Conservation (phyloP, 352 stramenopile species). For the Thalassiosira hispida region DNA sequence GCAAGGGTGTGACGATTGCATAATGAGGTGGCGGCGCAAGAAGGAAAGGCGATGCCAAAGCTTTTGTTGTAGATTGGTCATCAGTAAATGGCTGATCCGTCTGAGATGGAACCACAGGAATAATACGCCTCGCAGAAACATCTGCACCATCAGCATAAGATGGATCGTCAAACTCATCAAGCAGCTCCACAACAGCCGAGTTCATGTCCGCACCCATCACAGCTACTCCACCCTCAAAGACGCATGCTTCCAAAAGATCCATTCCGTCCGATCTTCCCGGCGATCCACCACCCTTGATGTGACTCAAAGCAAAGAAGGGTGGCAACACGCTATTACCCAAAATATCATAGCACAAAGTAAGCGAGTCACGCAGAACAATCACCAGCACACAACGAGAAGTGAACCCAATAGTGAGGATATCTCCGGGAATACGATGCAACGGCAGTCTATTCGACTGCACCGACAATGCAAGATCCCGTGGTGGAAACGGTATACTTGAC, state of each 20-base stretch:
- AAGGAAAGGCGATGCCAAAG: conserved; percentile 6
- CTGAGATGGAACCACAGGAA: conserved; percentile 29
- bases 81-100: neutral
- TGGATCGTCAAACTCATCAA: conserved; percentile 83
- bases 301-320: conserved; percentile 68
- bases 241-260: conserved; percentile 64
- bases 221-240: conserved; percentile 77
- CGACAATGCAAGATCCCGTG: conserved; percentile 20
- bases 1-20: conserved; percentile 73
- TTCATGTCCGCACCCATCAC: conserved; percentile 73
- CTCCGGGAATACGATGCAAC: conserved; percentile 40
- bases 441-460: conserved; percentile 10
- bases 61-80: conserved; percentile 9
- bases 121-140: conserved; percentile 53
- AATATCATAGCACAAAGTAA: conserved; percentile 76
- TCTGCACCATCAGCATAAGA: conserved; percentile 67
- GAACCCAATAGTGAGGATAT: conserved; percentile 80
- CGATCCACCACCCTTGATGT: neutral
- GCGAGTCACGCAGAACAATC: conserved; percentile 71
- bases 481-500: conserved; percentile 66
- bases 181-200: conserved; percentile 79
- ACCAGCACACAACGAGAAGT: conserved; percentile 67
- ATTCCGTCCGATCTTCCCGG: conserved; percentile 9
- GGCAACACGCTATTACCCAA: conserved; percentile 57
- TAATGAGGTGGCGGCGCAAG: conserved; percentile 54